Evolutionary conservation across 164 flowering plant genomes (phyloP), one percentile per base, ranked within the genome.

Genomic region (Magnolia kwangsiensis): DNA sequence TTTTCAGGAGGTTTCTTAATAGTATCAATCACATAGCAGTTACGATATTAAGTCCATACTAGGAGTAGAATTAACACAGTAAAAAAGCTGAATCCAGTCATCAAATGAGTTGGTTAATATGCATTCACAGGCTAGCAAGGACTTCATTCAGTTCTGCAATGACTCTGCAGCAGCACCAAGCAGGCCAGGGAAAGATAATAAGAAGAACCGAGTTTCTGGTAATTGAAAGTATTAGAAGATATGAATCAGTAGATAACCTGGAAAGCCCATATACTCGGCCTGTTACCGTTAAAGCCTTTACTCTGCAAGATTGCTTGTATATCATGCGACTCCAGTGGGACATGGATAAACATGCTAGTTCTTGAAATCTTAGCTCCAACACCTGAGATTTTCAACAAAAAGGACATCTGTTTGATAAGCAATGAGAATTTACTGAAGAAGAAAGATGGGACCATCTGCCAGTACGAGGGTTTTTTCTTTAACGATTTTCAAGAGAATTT

Each of bases 221-320:
- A 4, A 68, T 45, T 64, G 13, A n/a, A 49, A n/a, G 6, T 70
- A 70, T n/a, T 50, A 70, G 63, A 37, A 37, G 45, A 37, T 37
- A 37, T 37, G 45, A 31, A 13, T 2, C 58, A 67, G 45, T 72
- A 61, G 67, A 63, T 79, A 76, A 92, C 98, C 98, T 92, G 98
- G 72, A 90, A 68, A 24, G 74, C 89, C 97, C 97, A 93, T 74
- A 93, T 78, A 77, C 98, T 93, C 23, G 95, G 92, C 65, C 86
- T 87, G 79, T 75, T 86, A 37, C 97, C 96, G 77, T 78, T 87
- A 74, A 88, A 90, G 59, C 97, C 95, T 82, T 85, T 90, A 27
- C 73, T 73, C 50, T 74, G 76, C 72, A 95, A 73, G 75, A 18
- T 78, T 69, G 82, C 80, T 78, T 80, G 86, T 50, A 89, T 77